Evolutionary conservation across 441 rosid species (phyloP), one percentile per base, ranked within the genome.

Genomic region (Jatropha podagrica): DNA sequence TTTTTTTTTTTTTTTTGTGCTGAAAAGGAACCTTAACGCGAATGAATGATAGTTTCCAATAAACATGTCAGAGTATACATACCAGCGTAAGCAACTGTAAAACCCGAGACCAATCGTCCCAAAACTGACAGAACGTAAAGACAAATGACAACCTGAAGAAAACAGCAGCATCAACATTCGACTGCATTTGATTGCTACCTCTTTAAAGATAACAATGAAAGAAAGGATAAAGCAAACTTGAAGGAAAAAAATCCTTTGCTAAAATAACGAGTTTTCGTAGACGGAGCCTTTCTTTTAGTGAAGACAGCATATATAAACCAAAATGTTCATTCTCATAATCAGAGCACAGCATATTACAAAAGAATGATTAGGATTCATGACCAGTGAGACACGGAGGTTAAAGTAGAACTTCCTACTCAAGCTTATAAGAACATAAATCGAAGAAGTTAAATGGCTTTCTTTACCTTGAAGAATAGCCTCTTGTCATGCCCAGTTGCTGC

Each of bases 401-500:
- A 32, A 32, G 32, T 32, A 1, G 32, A 32, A 32, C 32, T 32
- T 2, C 32, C 32, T 32, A 32, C 32, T 32, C 32, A 32, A 32
- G 32, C 1, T 32, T 32, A 32, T 32, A 32, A 32, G 32, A 32
- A 32, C 32, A 2, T 32, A 32, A 44, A 18, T 44, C 48, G 10
- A 44, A 6, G 10, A 4, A 11, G 48, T 12, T 6, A 44, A 44
- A 4, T 44, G 10, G 10, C 10, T 44, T 32, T 32, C 32, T 44
- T 4, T 54, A 84, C 98, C 98, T 85, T 92, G 70, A 91, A 56
- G 74, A 93, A 92, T 7, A 95, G 86, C 70, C 94, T 83, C 82
- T 93, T 95, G 87, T 95, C 97, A 52, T 95, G 99, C 41, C 97
- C 97, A 37, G 97, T 91, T 20, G 97, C 98, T 49, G 99, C 97